Percentiles rank a stretch among this genome's conserved stretches.
phyloP scores from a whole-genome alignment of 1,284 basidiomycete species.

The Microbotryomycetes sp. region DNA sequence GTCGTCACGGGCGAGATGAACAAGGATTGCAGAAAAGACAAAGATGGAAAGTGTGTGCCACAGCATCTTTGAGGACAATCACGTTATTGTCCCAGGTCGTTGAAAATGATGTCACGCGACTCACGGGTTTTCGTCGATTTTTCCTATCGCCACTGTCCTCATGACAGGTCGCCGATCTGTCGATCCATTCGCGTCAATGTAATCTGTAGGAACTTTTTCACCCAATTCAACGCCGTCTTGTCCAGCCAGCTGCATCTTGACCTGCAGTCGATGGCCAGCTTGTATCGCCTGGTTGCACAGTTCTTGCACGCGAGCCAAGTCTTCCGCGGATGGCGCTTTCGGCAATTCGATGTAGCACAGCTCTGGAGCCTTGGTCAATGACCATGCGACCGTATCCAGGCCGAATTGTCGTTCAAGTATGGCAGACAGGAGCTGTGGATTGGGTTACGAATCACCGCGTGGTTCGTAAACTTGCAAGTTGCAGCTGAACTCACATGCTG shows the following conservation, averaged over 20 bases:
- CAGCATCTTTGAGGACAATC: constrained; percentile 54
- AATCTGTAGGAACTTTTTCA: constrained; percentile 57
- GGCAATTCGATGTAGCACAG: constrained; percentile 74
- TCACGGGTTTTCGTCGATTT: constrained; percentile 68
- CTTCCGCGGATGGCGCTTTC: constrained; percentile 56
- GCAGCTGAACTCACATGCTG: constrained; percentile 31
- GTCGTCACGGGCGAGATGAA: constrained; percentile 58
- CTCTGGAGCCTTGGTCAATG: constrained; percentile 47
- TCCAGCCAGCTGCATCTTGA: constrained; percentile 61
- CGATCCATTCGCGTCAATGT: constrained; percentile 50
- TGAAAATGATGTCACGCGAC: constrained; percentile 35
- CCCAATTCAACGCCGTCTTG: constrained; percentile 38
- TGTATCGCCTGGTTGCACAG: constrained; percentile 58
- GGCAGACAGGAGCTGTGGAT: constrained; percentile 74
- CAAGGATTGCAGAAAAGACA: constrained; percentile 49
- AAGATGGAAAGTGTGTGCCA: constrained; percentile 68
- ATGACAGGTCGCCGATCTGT: constrained; percentile 51
- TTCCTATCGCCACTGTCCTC: constrained; percentile 69
- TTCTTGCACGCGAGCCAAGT: constrained; percentile 57
- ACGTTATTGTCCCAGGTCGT: too few relatives aligned
- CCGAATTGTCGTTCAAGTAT: constrained; percentile 60
- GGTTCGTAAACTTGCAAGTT: too few relatives aligned
- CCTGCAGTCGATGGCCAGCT: constrained; percentile 54
- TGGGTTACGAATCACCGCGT: too few relatives aligned
- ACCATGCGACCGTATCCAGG: constrained; percentile 76